Base-by-base conservation (phyloP, 176 grass and related monocot species). In the Neostapfia colusana region DNA sequence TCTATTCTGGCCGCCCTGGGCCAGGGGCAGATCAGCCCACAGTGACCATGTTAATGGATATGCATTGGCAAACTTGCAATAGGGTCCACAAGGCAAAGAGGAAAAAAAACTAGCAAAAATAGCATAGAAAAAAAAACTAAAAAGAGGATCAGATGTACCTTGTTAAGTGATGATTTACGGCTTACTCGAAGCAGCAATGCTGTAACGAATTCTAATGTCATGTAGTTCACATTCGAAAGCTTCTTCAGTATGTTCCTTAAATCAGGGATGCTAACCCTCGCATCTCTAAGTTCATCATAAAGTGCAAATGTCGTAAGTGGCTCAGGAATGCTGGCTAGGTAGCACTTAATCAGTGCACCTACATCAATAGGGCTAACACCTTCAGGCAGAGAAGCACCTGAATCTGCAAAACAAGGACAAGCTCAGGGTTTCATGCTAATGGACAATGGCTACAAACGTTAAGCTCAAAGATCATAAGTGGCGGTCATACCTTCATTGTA, bases 201-300 rank as follows among this genome's bases (percentile, higher is more conserved):
- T 50, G 95, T 98, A 71, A 92, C 69, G 82, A 94, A 94, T 37
- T 98, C 95, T 40, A 98, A 61, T n/a, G 95, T 98, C 91, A 94
- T 98, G 73, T 86, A 98, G 87, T 90, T 98, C 79, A 88, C 95
- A 85, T 88, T 94, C 78, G 95, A 89, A 77, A 99, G 95, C 63
- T 92, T 99, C 81, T 95, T 94, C 89, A 99, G 81, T 88, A 94
- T 92, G 61, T 88, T 90, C 87, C 85, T 99, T 43, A 99, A 74
- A 79, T 99, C 95, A 78, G 78, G 72, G 69, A 99, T 90, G 83
- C 82, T 89, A 71, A 88, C 88, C 27, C 91, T 92, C 1, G 87
- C 95, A 79, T 92, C 80, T 86, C 80, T 92, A 82, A 99, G 84
- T 73, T 95, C 91, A 64, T 85, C 84, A 82, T 94, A 95, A 53